Evolutionary conservation across 2,329 filamentous ascomycete species (phyloP), one percentile per base, ranked within the genome.

Genomic region (Colletotrichum noveboracense): DNA sequence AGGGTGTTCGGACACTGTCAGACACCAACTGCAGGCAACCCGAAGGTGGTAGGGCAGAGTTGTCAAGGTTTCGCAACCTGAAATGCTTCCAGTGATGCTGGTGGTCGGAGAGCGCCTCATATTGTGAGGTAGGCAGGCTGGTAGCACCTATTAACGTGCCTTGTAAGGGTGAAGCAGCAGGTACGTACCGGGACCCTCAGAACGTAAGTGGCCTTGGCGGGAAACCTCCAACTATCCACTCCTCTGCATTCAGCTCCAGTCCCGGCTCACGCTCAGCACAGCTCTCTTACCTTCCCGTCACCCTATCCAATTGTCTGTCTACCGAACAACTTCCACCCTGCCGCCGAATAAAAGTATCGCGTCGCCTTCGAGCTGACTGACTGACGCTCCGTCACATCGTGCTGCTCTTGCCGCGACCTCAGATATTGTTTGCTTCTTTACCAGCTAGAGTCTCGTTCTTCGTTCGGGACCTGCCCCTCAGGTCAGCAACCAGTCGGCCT

Each of bases 201-300:
- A n/a, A 48, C 34, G 61, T 52, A 43, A 28, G 34, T 71, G 21
- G 72, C 56, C 67, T 75, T 56, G 55, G 73, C 73, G 73, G 69
- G 72, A 72, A 72, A 75, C 73, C 73, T 75, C 73, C 73, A 67
- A 72, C 73, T 72, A 75, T 76, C 74, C 74, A 76, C 74, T 73
- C 24, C 16, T 48, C 64, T 74, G 74, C 70, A 67, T 76, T 74
- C 70, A 74, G 70, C 74, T 76, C 70, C 70, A 75, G 70, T 73
- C 73, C 70, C 64, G 36, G 65, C 58, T 75, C 36, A 67, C 60
- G 38, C 36, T 70, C 55, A 68, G 69, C 69, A 30, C 68, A 55
- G 43, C 66, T 74, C 73, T 48, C 43, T 36, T 64, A 32, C 64
- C 28, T 36, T 67, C 56, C 64, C 28, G 34, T 65, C 73, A 73